Percentiles rank a stretch among this genome's conserved stretches.
Conservation (phyloP, 192 early-diverging fungal genomes). For the Phycomyces blakesleeanus region DNA sequence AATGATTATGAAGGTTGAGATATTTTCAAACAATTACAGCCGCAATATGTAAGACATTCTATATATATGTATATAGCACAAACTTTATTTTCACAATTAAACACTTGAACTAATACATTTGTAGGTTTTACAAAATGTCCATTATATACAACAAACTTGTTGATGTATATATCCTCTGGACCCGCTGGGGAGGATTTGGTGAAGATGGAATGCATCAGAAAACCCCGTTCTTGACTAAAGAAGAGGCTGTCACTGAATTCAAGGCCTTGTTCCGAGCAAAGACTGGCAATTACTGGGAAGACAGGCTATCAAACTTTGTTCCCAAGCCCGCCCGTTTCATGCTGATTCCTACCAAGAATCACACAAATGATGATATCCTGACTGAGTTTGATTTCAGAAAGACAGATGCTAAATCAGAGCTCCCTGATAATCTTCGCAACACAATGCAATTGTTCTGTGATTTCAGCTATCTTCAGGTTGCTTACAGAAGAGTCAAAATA, state of each 20-base stretch:
- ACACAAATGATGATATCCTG: slow-evolving; percentile 20
- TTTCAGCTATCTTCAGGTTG: slow-evolving; percentile 48
- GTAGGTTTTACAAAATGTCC: slow-evolving; percentile 57
- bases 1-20: slow-evolving; percentile 45
- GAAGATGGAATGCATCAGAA: slow-evolving; percentile 49
- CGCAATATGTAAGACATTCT: slow-evolving; percentile 36
- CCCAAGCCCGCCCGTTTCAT: slow-evolving; percentile 45
- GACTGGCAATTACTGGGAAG: slow-evolving; percentile 64
- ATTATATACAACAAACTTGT: slow-evolving; percentile 46
- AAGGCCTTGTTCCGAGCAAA: slow-evolving; percentile 62
- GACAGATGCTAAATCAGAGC: slow-evolving; percentile 34
- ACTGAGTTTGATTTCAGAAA: slow-evolving; percentile 20
- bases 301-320: slow-evolving; percentile 49
- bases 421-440: slow-evolving; percentile 51
- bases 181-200: slow-evolving; percentile 75
- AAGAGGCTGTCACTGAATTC: slow-evolving; percentile 49
- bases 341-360: slow-evolving; percentile 8
- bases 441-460: slow-evolving; percentile 71
- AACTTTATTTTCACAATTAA: too few relatives aligned
- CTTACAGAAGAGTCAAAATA: slow-evolving; percentile 56
- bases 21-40: slow-evolving; percentile 28
- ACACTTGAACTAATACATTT: too few relatives aligned
- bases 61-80: too few relatives aligned
- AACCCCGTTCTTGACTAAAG: slow-evolving; percentile 22
- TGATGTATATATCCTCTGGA: slow-evolving; percentile 52